phyloP scores from a whole-genome alignment of 306 rosid genomes.

The Sophora flavescens region DNA sequence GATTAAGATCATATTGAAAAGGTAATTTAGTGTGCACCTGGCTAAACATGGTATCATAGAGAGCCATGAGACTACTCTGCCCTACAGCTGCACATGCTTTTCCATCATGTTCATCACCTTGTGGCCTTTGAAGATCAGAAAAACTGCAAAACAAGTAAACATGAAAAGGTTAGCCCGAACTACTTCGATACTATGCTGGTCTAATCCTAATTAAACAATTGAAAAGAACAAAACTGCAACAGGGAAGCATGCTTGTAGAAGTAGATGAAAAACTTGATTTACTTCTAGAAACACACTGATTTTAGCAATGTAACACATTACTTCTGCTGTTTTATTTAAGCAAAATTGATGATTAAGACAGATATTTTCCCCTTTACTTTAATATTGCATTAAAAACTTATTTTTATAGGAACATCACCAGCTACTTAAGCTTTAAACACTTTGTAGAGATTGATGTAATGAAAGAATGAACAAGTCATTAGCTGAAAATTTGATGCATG shows the following conservation, averaged over 20 bases:
- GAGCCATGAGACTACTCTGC: constrained; percentile 97
- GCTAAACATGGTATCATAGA: constrained; percentile 89
- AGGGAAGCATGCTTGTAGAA: background rate
- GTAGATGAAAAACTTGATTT: background rate
- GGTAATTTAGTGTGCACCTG: constrained; percentile 57
- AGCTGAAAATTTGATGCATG: constrained; percentile 32
- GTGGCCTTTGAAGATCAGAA: constrained; percentile 85
- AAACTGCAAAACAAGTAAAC: constrained; percentile 62
- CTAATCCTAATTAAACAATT: background rate
- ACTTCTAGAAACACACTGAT: background rate
- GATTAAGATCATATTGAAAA: constrained; percentile 14
- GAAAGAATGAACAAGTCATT: background rate
- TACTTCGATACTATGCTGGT: background rate
- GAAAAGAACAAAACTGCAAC: background rate
- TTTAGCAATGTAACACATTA: too few species aligned
- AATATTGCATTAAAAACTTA: background rate
- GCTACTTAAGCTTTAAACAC: background rate
- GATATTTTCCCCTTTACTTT: too few species aligned
- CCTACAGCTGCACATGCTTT: constrained; percentile 96
- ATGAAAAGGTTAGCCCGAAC: background rate
- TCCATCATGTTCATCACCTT: constrained; percentile 75
- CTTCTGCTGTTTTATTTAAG: too few species aligned
- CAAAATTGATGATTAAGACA: too few species aligned
- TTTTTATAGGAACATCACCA: background rate
- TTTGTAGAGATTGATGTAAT: background rate